phyloP scores from a whole-genome alignment of 2,329 filamentous ascomycete genomes.

The Phialophora chinensis region DNA sequence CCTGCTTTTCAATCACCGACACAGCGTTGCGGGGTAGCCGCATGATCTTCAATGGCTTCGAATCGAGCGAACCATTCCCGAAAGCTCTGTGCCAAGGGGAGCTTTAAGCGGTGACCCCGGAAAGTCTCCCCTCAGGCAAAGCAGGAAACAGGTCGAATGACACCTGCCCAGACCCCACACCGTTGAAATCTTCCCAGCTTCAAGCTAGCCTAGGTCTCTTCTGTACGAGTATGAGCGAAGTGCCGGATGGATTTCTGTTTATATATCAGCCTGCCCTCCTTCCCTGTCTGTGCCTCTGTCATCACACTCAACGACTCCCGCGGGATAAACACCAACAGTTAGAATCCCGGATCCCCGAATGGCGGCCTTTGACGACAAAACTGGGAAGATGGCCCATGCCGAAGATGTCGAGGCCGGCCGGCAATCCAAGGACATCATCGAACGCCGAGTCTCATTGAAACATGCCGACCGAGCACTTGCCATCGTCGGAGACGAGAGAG shows the following conservation, averaged over 20 bases:
- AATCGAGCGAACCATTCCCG: not conserved
- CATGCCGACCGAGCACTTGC: constrained; percentile 39
- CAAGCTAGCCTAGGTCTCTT: not conserved
- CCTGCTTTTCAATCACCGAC: constrained; percentile 19
- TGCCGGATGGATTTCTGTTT: not conserved
- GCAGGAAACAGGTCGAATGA: constrained; percentile 13
- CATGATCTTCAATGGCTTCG: constrained; percentile 4
- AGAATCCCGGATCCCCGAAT: constrained; percentile 10
- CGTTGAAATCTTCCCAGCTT: constrained; percentile 6
- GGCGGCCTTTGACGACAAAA: constrained; percentile 31
- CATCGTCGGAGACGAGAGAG: constrained; percentile 39
- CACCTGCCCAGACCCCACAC: constrained; percentile 23
- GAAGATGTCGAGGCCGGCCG: constrained; percentile 33
- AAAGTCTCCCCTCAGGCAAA: not conserved
- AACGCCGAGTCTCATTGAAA: constrained; percentile 22
- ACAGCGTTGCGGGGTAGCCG: constrained; percentile 16
- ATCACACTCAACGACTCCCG: not conserved
- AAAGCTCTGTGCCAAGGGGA: not conserved
- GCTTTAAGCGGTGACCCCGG: not conserved
- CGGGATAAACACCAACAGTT: not conserved
- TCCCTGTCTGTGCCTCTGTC: not conserved
- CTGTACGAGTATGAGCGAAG: not conserved
- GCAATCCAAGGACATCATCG: constrained; percentile 25
- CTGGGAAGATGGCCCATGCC: constrained; percentile 28
- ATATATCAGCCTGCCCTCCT: constrained; percentile 9